phyloP scores from a whole-genome alignment of 805 yeast genomes.

The Saccharomycopsis sp. region DNA sequence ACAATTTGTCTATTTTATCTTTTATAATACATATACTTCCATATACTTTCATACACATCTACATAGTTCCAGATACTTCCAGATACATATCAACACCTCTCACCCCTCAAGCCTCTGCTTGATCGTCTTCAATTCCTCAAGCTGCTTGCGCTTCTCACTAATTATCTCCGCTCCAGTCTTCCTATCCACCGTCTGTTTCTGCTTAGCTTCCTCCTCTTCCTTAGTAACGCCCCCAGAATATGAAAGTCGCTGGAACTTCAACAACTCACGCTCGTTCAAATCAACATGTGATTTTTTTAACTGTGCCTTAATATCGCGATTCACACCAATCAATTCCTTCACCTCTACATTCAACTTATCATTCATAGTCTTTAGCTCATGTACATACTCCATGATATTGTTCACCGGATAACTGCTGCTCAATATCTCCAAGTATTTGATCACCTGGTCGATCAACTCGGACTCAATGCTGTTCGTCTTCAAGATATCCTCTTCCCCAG shows the following conservation, averaged over 20 bases:
- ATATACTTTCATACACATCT: not conserved
- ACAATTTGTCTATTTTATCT: no score
- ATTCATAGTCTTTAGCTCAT: constrained; percentile 7
- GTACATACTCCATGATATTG: constrained; percentile 12
- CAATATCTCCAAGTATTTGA: constrained; percentile 13
- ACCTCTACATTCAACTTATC: constrained; percentile 6
- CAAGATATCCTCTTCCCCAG: not conserved
- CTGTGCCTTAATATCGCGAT: constrained; percentile 11
- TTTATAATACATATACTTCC: no score
- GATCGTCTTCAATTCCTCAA: constrained; percentile 4
- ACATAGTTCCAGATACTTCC: no score
- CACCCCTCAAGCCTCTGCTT: not conserved
- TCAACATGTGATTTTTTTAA: constrained; percentile 14
- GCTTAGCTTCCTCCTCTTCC: not conserved
- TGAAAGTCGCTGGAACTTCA: constrained; percentile 4
- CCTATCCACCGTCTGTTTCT: not conserved
- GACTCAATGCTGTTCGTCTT: not conserved
- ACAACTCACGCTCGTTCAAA: constrained; percentile 15
- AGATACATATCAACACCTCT: not conserved
- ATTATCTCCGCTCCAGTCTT: not conserved
- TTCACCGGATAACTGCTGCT: constrained; percentile 16
- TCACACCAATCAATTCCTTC: constrained; percentile 6
- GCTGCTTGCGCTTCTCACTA: not conserved
- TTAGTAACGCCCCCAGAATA: not conserved
- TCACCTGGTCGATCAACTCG: constrained; percentile 6